Evolutionary conservation across 129 eudicot genomes (phyloP).

Genomic region (Deinandra increscens): DNA sequence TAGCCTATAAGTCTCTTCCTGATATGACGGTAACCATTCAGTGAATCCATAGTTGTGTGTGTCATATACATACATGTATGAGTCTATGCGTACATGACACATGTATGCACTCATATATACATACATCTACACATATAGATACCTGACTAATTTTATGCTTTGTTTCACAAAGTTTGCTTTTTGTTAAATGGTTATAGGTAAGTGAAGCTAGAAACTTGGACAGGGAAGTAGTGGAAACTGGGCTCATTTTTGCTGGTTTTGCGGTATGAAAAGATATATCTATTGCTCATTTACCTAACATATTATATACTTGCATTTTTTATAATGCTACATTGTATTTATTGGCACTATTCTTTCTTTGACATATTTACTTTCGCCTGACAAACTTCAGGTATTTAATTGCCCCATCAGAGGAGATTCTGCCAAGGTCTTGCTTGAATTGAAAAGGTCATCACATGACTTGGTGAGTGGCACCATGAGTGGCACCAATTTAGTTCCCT

Average conservation of each 20-base stretch:
- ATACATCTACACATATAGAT: background rate
- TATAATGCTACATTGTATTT: background rate
- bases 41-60: background rate
- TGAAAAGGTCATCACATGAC: too few relatives aligned
- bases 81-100: background rate
- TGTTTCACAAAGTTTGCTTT: constrained; percentile 1
- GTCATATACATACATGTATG: too few relatives aligned
- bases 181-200: too few relatives aligned
- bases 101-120: background rate
- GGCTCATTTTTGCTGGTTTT: too few relatives aligned
- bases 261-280: background rate
- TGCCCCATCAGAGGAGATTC: too few relatives aligned
- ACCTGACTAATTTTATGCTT: background rate
- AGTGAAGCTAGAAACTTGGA: too few relatives aligned
- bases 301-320: background rate
- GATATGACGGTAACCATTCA: constrained; percentile 81
- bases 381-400: constrained; percentile 13
- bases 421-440: too few relatives aligned
- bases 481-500: too few relatives aligned
- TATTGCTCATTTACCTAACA: background rate
- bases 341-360: background rate
- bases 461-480: too few relatives aligned
- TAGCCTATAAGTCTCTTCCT: constrained; percentile 88
- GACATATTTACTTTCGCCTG: constrained; percentile 19
- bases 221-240: too few relatives aligned